Percentiles rank a stretch among this genome's conserved stretches.
phyloP scores from a whole-genome alignment of 805 yeast genomes.

The Komagataella mondaviorum region DNA sequence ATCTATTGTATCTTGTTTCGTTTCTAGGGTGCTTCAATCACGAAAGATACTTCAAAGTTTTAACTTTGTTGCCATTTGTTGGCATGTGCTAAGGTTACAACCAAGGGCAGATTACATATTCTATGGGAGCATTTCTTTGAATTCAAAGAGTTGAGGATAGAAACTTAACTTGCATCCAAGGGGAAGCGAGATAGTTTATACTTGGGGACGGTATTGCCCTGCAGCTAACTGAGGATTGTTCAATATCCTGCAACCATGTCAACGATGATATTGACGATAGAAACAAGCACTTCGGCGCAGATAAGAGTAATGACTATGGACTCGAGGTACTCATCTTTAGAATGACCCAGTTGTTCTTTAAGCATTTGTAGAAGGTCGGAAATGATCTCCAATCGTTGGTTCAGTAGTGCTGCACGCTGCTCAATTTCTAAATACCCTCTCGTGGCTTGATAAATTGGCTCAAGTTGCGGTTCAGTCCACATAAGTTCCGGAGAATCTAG shows the following conservation, averaged over 20 bases:
- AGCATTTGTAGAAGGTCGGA: conserved; percentile 90
- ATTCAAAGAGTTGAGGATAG: no score
- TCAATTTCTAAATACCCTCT: conserved; percentile 92
- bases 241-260: conserved; percentile 17
- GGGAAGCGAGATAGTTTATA: background rate
- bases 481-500: conserved; percentile 93
- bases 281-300: conserved; percentile 84
- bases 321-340: conserved; percentile 57
- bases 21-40: no score
- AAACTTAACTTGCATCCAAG: background rate
- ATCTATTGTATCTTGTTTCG: no score
- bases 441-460: conserved; percentile 94
- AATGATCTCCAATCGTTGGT: conserved; percentile 88
- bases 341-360: conserved; percentile 93
- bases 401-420: conserved; percentile 80
- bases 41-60: no score
- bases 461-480: conserved; percentile 98
- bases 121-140: no score
- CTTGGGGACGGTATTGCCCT: background rate
- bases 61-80: no score
- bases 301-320: conserved; percentile 82
- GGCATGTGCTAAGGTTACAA: no score
- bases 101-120: no score
- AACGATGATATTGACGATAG: conserved; percentile 55
- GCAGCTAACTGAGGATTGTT: background rate